These are phyloP conservation scores for Globisporangium orthogonon DNA, from an alignment of 352 stramenopile genomes.

Conservation along the genomic window DNA sequence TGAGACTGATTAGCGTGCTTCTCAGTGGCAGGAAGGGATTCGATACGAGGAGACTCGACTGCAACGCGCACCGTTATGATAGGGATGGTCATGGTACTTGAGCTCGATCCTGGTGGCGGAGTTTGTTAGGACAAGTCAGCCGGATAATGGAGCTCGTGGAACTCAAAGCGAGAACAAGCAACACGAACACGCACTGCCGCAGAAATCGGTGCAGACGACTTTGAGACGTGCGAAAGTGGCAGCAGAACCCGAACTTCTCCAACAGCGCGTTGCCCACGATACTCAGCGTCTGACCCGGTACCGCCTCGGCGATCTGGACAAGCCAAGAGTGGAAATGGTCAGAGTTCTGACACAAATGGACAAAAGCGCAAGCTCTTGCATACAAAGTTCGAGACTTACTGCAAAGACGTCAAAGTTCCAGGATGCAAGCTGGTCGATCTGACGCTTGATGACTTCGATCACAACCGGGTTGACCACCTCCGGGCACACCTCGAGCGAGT, in stretches of 20 bases:
- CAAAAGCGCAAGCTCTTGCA: not conserved
- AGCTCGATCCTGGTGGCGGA: slow-evolving; percentile 30
- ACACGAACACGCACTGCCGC: slow-evolving; percentile 35
- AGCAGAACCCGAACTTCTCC: slow-evolving; percentile 58
- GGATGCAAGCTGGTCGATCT: slow-evolving; percentile 43
- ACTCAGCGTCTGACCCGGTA: slow-evolving; percentile 49
- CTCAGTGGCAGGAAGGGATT: not conserved
- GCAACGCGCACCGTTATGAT: slow-evolving; percentile 66
- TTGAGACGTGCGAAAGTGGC: slow-evolving; percentile 60
- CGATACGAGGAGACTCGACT: not conserved
- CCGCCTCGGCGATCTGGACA: slow-evolving; percentile 33
- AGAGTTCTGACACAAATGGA: not conserved
- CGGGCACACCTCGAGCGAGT: slow-evolving; percentile 45
- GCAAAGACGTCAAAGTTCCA: slow-evolving; percentile 75
- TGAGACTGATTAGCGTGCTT: not conserved
- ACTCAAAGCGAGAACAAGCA: not conserved
- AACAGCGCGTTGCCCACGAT: slow-evolving; percentile 75
- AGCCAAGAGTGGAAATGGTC: not conserved
- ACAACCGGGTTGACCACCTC: slow-evolving; percentile 38
- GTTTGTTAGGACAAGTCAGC: not conserved
- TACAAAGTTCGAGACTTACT: slow-evolving; percentile 14
- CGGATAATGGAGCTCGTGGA: not conserved
- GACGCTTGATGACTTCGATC: slow-evolving; percentile 41
- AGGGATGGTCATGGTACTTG: slow-evolving; percentile 68
- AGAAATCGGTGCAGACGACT: slow-evolving; percentile 46